Evolutionary conservation across 176 grass and related monocot species (phyloP).

Genomic region (bread wheat (Triticum aestivum)): DNA sequence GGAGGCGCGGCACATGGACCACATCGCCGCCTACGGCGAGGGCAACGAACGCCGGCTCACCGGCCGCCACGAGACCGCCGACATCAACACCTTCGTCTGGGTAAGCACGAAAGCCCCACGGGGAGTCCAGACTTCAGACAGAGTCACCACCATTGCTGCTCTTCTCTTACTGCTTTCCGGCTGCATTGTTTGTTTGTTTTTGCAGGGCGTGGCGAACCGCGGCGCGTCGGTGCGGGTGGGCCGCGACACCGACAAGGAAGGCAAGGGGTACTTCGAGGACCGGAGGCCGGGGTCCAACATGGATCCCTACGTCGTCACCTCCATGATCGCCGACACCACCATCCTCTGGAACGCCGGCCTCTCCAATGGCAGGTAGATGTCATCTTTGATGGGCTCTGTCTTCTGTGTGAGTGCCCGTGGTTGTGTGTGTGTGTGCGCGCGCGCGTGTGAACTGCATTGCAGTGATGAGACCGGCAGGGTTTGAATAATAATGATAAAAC

Average conservation of each 20-base stretch:
- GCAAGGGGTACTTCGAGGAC: slow-evolving; percentile 90
- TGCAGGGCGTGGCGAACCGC: slow-evolving; percentile 77
- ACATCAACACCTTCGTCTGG: slow-evolving; percentile 86
- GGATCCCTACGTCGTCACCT: slow-evolving; percentile 90
- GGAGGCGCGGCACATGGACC: slow-evolving; percentile 55
- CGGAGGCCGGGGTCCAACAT: slow-evolving; percentile 88
- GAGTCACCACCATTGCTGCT: neutral
- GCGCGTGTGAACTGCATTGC: neutral
- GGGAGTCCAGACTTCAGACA: neutral
- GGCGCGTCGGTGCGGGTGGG: slow-evolving; percentile 79
- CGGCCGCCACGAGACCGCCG: slow-evolving; percentile 80
- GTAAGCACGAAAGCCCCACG: slow-evolving; percentile 11
- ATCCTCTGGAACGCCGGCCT: slow-evolving; percentile 45
- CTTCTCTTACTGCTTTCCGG: neutral
- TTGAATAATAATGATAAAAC: neutral
- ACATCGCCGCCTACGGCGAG: slow-evolving; percentile 83
- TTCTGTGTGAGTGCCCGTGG: neutral
- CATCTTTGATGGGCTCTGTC: neutral
- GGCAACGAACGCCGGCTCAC: slow-evolving; percentile 93
- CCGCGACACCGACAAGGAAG: slow-evolving; percentile 72
- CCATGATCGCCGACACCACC: slow-evolving; percentile 75
- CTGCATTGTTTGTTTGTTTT: neutral
- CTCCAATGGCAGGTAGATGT: slow-evolving; percentile 27
- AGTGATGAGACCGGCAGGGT: neutral
- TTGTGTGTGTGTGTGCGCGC: neutral